A percentile compares a stretch with the other conserved stretches of the same genome.
phyloP scores from a whole-genome alignment of 768 basidiomycete species.

The Saitozyma sp. region DNA sequence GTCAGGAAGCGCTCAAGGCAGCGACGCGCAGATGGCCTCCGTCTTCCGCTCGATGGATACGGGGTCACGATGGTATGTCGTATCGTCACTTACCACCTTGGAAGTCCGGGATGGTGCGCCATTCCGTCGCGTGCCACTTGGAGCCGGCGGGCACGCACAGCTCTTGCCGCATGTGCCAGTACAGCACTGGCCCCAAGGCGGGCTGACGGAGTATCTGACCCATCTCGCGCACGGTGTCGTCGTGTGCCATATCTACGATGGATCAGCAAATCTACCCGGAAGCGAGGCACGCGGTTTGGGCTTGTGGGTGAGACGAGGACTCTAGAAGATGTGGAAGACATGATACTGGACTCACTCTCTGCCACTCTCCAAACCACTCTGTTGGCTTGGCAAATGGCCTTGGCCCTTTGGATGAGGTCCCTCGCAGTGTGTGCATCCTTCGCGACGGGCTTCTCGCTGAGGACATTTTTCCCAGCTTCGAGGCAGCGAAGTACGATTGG shows the following conservation, averaged over 20 bases:
- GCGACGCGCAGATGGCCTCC: too few relatives aligned
- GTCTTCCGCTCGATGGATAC: too few relatives aligned
- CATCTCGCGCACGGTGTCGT: constrained; percentile 30
- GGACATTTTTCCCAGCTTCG: constrained; percentile 76
- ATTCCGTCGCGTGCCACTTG: constrained; percentile 78
- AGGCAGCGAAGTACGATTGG: constrained; percentile 60
- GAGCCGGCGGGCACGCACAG: constrained; percentile 63
- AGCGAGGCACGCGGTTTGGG: too few relatives aligned
- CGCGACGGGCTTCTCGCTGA: constrained; percentile 85
- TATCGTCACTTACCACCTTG: constrained; percentile 36
- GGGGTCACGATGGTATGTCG: too few relatives aligned
- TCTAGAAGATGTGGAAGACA: too few relatives aligned
- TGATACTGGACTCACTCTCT: constrained; percentile 62
- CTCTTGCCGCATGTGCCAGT: constrained; percentile 64
- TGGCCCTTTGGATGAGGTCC: constrained; percentile 67
- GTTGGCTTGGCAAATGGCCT: constrained; percentile 64
- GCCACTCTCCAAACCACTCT: constrained; percentile 77
- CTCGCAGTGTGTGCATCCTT: constrained; percentile 67
- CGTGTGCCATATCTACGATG: constrained; percentile 39
- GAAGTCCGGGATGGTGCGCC: constrained; percentile 75
- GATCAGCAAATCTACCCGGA: not conserved
- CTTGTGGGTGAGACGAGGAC: too few relatives aligned
- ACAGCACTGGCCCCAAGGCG: constrained; percentile 64
- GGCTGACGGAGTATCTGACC: constrained; percentile 18
- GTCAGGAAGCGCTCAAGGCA: too few relatives aligned